Conservation (phyloP, 495 filamentous ascomycete genomes). For the Pyronema omphalodes region DNA sequence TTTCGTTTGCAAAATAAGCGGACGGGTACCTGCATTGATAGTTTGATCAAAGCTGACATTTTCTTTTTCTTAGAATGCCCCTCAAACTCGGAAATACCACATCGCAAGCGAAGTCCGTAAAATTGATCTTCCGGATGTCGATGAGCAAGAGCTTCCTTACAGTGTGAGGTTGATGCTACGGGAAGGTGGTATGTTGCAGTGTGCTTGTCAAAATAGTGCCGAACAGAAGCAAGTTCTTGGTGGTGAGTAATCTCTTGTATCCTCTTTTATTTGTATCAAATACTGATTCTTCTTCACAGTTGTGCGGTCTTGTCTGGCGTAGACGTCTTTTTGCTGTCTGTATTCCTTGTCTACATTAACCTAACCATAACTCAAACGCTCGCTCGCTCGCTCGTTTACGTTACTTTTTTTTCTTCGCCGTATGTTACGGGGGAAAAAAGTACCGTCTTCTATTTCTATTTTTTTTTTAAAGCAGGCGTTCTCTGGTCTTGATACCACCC, state of each 20-base stretch:
- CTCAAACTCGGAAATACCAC: conserved; percentile 21
- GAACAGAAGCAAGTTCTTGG: conserved; percentile 24
- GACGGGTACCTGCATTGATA: not conserved
- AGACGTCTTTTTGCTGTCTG: conserved; percentile 5
- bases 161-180: conserved; percentile 20
- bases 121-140: conserved; percentile 22
- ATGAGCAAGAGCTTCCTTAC: conserved; percentile 24
- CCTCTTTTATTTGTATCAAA: not conserved
- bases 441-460: too few species aligned
- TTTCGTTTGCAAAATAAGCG: not conserved
- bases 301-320: conserved; percentile 15
- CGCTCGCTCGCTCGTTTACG: not conserved
- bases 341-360: conserved; percentile 1
- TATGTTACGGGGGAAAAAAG: conserved; percentile 1
- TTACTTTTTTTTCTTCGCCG: too few species aligned
- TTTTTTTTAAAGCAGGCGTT: not conserved
- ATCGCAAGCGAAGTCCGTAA: conserved; percentile 15
- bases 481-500: not conserved
- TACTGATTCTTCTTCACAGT: conserved; percentile 3
- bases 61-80: conserved; percentile 10
- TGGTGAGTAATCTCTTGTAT: not conserved
- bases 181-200: conserved; percentile 23
- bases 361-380: not conserved
- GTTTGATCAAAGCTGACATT: not conserved
- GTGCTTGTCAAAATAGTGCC: conserved; percentile 21